Percentiles rank a stretch among this genome's conserved stretches.
Conservation (phyloP, 108 stramenopile species). For the Chaetoceros muelleri region DNA sequence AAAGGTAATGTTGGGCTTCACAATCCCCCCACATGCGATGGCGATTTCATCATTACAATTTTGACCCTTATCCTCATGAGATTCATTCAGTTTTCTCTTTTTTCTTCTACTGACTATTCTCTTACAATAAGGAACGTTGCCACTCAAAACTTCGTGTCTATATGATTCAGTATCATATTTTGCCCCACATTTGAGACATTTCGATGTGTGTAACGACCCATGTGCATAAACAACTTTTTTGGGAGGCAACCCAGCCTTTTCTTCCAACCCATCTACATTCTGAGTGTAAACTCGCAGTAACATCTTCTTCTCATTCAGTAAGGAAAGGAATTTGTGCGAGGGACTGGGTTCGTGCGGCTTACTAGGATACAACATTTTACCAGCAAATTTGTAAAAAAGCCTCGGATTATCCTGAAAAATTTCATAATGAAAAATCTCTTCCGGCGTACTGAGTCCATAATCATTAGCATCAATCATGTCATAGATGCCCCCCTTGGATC, state of each 20-base stretch:
- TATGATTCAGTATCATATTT: slow-evolving; percentile 40
- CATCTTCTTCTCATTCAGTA: slow-evolving; percentile 45
- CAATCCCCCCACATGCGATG: slow-evolving; percentile 54
- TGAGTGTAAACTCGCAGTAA: slow-evolving; percentile 69
- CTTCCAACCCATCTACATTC: slow-evolving; percentile 77
- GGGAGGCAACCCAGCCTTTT: slow-evolving; percentile 43
- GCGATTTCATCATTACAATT: not conserved
- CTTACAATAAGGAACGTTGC: slow-evolving; percentile 50
- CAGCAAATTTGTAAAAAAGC: slow-evolving; percentile 63
- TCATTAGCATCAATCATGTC: not conserved
- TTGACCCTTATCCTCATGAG: slow-evolving; percentile 3
- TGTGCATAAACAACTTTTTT: slow-evolving; percentile 72
- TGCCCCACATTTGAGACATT: slow-evolving; percentile 45
- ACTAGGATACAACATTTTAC: slow-evolving; percentile 29
- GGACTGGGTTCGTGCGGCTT: slow-evolving; percentile 31
- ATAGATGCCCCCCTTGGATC: slow-evolving; percentile 44
- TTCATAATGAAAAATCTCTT: slow-evolving; percentile 77
- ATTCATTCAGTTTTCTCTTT: slow-evolving; percentile 7
- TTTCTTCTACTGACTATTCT: slow-evolving; percentile 11
- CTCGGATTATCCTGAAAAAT: slow-evolving; percentile 57
- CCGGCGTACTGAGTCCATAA: slow-evolving; percentile 26
- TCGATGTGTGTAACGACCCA: slow-evolving; percentile 50
- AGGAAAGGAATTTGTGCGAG: slow-evolving; percentile 63
- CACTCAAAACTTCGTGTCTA: slow-evolving; percentile 31
- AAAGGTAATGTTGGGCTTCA: slow-evolving; percentile 79